phyloP scores from a whole-genome alignment of 345 rosid genomes.

The Hibiscus tridactylites region DNA sequence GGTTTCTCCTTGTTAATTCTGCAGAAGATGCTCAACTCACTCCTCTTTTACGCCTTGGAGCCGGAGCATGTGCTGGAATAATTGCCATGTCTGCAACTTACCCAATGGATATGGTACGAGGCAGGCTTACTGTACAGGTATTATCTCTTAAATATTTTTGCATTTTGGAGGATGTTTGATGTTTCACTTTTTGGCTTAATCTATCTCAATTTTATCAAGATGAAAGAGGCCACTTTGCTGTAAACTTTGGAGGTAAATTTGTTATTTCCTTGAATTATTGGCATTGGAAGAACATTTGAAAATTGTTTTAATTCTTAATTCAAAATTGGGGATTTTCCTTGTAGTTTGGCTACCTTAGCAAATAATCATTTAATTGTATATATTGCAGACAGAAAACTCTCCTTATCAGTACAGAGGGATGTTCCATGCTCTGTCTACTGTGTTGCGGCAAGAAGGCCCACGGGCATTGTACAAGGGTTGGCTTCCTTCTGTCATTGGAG shows the following conservation, averaged over 20 bases:
- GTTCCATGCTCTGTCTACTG: slow-evolving; percentile 75
- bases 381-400: slow-evolving; percentile 70
- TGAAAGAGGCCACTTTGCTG: background rate
- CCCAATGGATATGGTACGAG: slow-evolving; percentile 99
- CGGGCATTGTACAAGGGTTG: slow-evolving; percentile 95
- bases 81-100: slow-evolving; percentile 99
- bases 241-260: background rate
- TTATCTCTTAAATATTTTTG: background rate
- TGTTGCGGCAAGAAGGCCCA: slow-evolving; percentile 89
- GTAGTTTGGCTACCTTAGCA: background rate
- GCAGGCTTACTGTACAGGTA: slow-evolving; percentile 99
- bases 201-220: background rate
- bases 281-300: background rate
- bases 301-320: background rate
- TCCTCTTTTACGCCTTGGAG: slow-evolving; percentile 96
- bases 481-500: slow-evolving; percentile 99
- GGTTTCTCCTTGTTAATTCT: slow-evolving; percentile 1
- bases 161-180: background rate
- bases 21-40: slow-evolving; percentile 90
- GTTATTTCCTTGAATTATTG: background rate
- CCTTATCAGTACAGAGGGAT: slow-evolving; percentile 94
- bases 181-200: background rate
- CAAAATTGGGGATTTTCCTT: background rate
- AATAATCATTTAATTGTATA: slow-evolving; percentile 3
- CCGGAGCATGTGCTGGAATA: slow-evolving; percentile 99